Evolutionary conservation across 169 alveolate genomes (phyloP).

Genomic region (Besnoitia besnoiti): DNA sequence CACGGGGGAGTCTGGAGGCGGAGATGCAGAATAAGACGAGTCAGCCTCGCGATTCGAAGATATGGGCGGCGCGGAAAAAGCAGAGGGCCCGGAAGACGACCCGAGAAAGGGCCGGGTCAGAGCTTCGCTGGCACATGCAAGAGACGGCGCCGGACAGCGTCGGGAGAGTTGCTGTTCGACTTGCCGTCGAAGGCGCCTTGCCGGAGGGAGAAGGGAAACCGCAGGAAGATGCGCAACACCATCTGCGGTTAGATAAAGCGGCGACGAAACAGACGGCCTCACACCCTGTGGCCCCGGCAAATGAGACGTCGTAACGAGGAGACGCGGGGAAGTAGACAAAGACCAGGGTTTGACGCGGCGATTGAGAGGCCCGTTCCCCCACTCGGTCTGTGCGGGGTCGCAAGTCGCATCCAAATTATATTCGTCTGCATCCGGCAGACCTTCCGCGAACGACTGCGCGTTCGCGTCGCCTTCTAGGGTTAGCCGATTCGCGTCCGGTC

Average conservation of each 20-base stretch:
- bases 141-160: neutral
- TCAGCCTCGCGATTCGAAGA: neutral
- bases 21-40: neutral
- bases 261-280: neutral
- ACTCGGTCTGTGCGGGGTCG: neutral
- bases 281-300: neutral
- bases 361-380: neutral
- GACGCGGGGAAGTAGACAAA: neutral
- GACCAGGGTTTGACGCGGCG: neutral
- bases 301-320: neutral
- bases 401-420: neutral
- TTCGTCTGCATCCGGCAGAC: neutral
- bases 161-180: neutral
- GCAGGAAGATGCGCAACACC: conserved; percentile 12
- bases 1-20: neutral
- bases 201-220: neutral
- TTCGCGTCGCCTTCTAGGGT: neutral
- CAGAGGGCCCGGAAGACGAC: neutral
- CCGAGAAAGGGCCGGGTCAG: neutral
- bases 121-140: neutral
- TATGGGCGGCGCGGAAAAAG: neutral
- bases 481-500: neutral
- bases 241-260: neutral
- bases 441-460: neutral
- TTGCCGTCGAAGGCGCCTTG: neutral